phyloP scores from a whole-genome alignment of 176 grass and related monocot species.

The Calamus simplicifolius region DNA sequence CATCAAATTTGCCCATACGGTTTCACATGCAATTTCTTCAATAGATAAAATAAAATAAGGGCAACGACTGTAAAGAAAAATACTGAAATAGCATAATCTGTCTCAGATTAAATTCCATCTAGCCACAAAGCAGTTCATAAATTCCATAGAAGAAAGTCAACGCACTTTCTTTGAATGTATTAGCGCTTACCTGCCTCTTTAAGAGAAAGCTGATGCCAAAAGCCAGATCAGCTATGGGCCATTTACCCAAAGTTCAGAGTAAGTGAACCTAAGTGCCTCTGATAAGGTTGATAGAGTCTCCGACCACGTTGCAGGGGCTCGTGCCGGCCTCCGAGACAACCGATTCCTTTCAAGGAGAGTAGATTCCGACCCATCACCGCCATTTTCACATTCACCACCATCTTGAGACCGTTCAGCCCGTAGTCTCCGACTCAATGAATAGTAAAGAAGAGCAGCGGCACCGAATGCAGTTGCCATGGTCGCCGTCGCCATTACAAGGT shows the following conservation, averaged over 20 bases:
- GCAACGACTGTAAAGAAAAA: too few species aligned
- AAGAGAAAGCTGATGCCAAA: constrained; percentile 92
- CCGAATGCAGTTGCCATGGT: constrained; percentile 71
- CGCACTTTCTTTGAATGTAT: neutral
- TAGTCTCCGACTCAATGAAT: constrained; percentile 48
- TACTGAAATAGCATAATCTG: too few species aligned
- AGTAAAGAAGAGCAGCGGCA: constrained; percentile 66
- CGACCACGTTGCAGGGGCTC: constrained; percentile 80
- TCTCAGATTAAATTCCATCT: too few species aligned
- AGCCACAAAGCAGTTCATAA: too few species aligned
- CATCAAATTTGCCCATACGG: too few species aligned
- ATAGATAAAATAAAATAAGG: too few species aligned
- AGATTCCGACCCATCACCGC: constrained; percentile 10
- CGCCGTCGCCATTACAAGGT: constrained; percentile 48
- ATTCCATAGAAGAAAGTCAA: too few species aligned
- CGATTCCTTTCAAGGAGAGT: constrained; percentile 27
- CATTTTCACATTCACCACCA: constrained; percentile 24
- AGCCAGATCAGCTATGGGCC: constrained; percentile 90
- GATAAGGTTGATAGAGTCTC: constrained; percentile 94
- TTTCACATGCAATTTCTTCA: too few species aligned
- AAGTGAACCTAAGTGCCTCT: constrained; percentile 84
- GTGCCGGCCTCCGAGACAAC: constrained; percentile 58
- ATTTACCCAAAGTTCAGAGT: constrained; percentile 96
- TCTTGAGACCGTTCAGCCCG: constrained; percentile 36
- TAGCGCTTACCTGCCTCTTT: constrained; percentile 65